Base-by-base conservation (phyloP, 1,139 yeast genomes). In the Blastobotrys malaysiensis region DNA sequence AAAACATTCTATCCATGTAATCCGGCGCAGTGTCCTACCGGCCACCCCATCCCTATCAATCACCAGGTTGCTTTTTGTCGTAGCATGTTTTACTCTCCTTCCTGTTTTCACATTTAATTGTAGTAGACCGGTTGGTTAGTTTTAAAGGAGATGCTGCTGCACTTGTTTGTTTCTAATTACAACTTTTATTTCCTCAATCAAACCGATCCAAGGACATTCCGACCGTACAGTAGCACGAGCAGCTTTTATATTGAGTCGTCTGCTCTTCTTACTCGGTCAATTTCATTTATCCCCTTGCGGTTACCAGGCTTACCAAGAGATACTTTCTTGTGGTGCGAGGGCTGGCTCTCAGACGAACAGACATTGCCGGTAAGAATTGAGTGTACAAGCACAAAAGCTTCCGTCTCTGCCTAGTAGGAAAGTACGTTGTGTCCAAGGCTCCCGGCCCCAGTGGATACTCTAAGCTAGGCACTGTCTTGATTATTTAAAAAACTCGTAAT, bases 401-500 rank as follows among this genome's bases (percentile, higher is more conserved):
- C 39, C 11, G 2, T 11, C 39, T 13, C n/a, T 31, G 14, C 39
- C 16, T 16, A 13, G 7, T 26, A 5, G 11, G 31, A 26, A 31
- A 31, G 11, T 5, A 13, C 39, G 39, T 31, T 2, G 16, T 31
- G 14, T 31, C 16, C 39, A 31, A 31, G 13, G 39, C 16, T n/a
- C 39, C 39, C 6, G 39, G 39, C 16, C 5, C 39, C 5, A 31
- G 39, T 31, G 39, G 9, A 9, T 22, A 9, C 26, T 22, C 16
- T 31, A 31, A 22, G n/a, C n/a, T 26, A 9, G 11, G 16, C 39
- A 16, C 39, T 31, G 39, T 31, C 39, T 31, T 31, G 39, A 31
- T 31, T 31, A 31, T 31, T 31, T 31, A 31, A 31, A n/a, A 31
- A 31, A 31, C 39, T 31, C 39, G 39, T 21, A 46, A 46, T 46